phyloP scores from a whole-genome alignment of 225 moss, liverwort and hornwort genomes.

The Antitrichia curtipendula region DNA sequence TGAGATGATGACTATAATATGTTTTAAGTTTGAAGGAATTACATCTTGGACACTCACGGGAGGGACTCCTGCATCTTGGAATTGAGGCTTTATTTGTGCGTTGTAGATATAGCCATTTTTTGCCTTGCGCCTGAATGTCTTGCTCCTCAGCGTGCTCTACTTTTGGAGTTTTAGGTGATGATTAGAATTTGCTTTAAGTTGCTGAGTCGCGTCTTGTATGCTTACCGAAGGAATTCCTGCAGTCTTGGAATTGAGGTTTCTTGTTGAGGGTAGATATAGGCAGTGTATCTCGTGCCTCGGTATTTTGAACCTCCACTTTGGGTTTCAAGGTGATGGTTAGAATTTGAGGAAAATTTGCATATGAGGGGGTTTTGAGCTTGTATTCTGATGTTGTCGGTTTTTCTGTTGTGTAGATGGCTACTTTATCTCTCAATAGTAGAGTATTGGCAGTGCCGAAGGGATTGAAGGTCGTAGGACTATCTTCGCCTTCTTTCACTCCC shows the following conservation, averaged over 20 bases:
- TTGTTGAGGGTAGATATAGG: background rate
- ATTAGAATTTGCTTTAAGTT: background rate
- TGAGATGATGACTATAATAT: background rate
- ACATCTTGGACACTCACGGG: background rate
- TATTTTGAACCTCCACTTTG: background rate
- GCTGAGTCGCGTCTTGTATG: too few relatives aligned
- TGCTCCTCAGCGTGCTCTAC: background rate
- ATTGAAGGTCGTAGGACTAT: slow-evolving; percentile 56
- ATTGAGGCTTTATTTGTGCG: background rate
- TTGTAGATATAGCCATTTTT: background rate
- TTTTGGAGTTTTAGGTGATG: background rate
- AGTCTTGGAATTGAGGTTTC: background rate
- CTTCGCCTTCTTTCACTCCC: slow-evolving; percentile 49
- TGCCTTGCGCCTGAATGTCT: background rate
- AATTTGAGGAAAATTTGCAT: background rate
- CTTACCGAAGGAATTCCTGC: background rate
- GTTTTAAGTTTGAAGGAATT: background rate
- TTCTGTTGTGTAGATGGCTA: slow-evolving; percentile 44
- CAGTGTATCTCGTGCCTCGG: background rate
- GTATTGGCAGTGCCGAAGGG: slow-evolving; percentile 36
- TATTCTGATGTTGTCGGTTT: background rate
- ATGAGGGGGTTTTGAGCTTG: background rate
- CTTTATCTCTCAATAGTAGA: slow-evolving; percentile 55
- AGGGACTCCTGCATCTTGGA: background rate
- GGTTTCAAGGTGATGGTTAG: background rate